These are phyloP conservation scores for Teunomyces gatunensis DNA, from an alignment of 805 yeast species.

Conservation along the genomic window DNA sequence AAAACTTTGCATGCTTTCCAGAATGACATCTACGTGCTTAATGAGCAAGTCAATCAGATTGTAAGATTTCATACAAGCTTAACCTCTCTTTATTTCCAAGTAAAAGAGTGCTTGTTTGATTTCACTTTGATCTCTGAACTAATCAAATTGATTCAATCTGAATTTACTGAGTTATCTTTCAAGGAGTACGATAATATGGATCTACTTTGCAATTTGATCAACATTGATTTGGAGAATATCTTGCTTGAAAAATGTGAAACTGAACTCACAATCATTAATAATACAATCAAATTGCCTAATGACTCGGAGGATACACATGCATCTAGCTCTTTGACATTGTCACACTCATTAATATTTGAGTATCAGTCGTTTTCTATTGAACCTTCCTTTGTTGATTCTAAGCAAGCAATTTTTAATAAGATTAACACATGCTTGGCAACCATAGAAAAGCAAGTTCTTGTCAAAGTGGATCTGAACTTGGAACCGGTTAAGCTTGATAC, in stretches of 20 bases:
- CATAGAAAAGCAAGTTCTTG: conserved; percentile 16
- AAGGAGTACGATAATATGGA: conserved; percentile 17
- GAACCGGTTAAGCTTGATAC: not conserved
- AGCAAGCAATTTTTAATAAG: conserved; percentile 22
- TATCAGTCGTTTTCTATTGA: conserved; percentile 33
- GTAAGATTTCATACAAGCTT: conserved; percentile 16
- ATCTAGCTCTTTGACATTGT: not conserved
- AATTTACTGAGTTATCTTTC: conserved; percentile 14
- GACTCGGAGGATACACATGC: not conserved
- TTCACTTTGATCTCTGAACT: conserved; percentile 8
- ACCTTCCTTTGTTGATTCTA: conserved; percentile 43
- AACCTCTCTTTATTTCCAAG: conserved; percentile 9
- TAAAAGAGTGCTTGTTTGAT: conserved; percentile 17
- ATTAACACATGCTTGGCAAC: conserved; percentile 16
- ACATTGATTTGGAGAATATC: conserved; percentile 20
- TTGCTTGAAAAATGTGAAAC: conserved; percentile 19
- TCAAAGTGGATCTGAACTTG: conserved; percentile 3
- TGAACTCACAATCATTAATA: conserved; percentile 8
- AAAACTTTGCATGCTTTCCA: conserved; percentile 22
- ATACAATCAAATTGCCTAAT: not conserved
- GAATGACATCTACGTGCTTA: conserved; percentile 17
- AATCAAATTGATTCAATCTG: conserved; percentile 13
- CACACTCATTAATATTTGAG: conserved; percentile 36
- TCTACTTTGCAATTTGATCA: conserved; percentile 15
- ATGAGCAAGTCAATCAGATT: conserved; percentile 17